Evolutionary conservation across 805 yeast species (phyloP), one percentile per base, ranked within the genome.

Genomic region (Teunomyces atbi): DNA sequence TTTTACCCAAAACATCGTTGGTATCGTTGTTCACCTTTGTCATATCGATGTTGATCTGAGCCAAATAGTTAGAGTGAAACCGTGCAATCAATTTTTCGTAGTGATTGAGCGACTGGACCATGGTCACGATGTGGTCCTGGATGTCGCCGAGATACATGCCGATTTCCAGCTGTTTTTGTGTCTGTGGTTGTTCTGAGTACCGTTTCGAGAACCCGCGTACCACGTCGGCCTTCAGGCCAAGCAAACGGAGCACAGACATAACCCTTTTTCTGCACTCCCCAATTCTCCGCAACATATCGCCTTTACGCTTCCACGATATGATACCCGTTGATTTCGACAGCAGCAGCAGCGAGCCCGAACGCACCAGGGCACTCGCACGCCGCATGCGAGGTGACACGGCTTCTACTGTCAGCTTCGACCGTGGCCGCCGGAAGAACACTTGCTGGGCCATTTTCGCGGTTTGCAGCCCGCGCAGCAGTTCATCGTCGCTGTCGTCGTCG

Each of bases 11-110:
- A 1, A 91, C 96, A 62, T 94, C 98, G 64, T 94, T 94, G 81
- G 95, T 92, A 57, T 92, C 97, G 59, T 94, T 94, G 68, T 91
- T 94, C 11, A 91, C 97, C 62, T 84, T 84, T 7, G 97, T 94
- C 98, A 92, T 94, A 63, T 94, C 98, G 52, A 94, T 92, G 62
- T 94, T 94, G 61, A 94, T 87, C 62, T 92, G 98, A 1, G 99
- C 99, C 58, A 92, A 74, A 63, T 94, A 94, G 65, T 94, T 94
- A 7, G 96, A 87, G 66, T 94, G 99, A n/a, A 94, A 86, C 48
- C 99, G 76, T 1, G 97, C 96, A 45, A 94, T 75, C 38, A 94
- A 73, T 68, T 94, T 94, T 60, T 94, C 99, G 66, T 89, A 92
- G 65, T 94, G 99, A 60, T 90, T 91, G 51, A 94, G 74, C 3